Base-by-base conservation (phyloP, 2,329 filamentous ascomycete genomes). In the Cytospora mali region DNA sequence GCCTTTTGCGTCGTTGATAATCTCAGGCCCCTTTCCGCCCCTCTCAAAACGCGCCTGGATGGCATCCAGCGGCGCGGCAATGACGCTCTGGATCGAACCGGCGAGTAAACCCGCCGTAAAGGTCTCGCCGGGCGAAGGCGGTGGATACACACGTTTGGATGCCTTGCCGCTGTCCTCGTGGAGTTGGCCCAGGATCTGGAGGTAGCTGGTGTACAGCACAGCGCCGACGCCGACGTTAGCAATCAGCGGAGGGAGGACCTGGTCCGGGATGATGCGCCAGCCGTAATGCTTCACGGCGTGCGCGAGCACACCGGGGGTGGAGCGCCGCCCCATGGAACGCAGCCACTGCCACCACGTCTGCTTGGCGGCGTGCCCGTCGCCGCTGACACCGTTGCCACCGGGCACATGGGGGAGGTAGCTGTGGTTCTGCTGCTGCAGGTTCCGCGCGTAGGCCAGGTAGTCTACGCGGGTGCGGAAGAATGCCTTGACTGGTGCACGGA, bases 391-490 rank as follows among this genome's bases (percentile, higher is more conserved):
- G 70, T 69, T 21, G 58, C 29, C 23, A 62, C 39, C 21, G 31
- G 60, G 23, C 28, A 66, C 21, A 18, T 58, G 55, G 51, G 53
- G 9, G 58, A 46, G 14, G 52, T 63, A 63, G 61, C 39, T 35
- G 48, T 64, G 64, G 21, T 61, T 57, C 39, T 80, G 76, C 66
- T 83, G 75, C 65, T 85, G 82, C 3, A 86, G 71, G 18, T 74
- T 79, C 29, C 84, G 79, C 3, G 84, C 84, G 65, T 85, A 87
- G 1, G 83, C 83, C 21, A 87, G 80, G 68, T 93, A 97, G 79
- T 97, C 93, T 67, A 97, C 92, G 63, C 93, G 82, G 1, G 91
- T 93, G 65, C 92, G 86, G 77, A 97, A 96, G 74, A 97, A 97
- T 18, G 93, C 91, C 76, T 97, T 97, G 58, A 93, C 90, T 0